phyloP scores from a whole-genome alignment of 495 filamentous ascomycete genomes.

The Hypomontagnella monticulosa region DNA sequence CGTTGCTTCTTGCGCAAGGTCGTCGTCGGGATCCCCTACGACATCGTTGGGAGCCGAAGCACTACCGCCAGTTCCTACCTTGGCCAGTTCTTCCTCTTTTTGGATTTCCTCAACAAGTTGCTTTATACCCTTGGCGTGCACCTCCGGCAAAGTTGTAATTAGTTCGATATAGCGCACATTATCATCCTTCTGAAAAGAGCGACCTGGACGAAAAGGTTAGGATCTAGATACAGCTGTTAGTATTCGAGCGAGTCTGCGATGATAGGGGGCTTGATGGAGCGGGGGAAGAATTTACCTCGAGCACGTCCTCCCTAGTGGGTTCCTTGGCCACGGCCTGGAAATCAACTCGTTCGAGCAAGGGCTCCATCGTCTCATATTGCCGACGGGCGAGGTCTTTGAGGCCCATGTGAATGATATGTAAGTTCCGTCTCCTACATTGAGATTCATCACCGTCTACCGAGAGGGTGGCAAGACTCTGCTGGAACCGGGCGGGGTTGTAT shows the following conservation, averaged over 20 bases:
- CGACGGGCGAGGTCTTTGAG: slow-evolving; percentile 38
- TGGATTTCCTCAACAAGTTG: slow-evolving; percentile 38
- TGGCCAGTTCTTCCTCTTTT: slow-evolving; percentile 13
- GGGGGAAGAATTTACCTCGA: slow-evolving; percentile 36
- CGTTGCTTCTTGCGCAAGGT: slow-evolving; percentile 45
- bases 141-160: slow-evolving; percentile 28
- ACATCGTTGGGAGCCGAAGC: slow-evolving; percentile 6
- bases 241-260: background rate
- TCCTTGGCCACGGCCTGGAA: slow-evolving; percentile 42
- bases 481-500: slow-evolving; percentile 73
- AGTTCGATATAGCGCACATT: slow-evolving; percentile 35
- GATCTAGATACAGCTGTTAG: slow-evolving; percentile 32
- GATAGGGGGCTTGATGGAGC: background rate
- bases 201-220: slow-evolving; percentile 38
- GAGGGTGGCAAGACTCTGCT: slow-evolving; percentile 52
- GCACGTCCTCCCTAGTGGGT: slow-evolving; percentile 39
- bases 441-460: slow-evolving; percentile 28
- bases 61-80: slow-evolving; percentile 21
- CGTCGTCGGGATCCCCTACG: slow-evolving; percentile 25
- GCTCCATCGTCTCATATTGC: slow-evolving; percentile 36
- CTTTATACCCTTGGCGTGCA: too few species aligned
- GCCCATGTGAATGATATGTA: slow-evolving; percentile 45
- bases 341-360: slow-evolving; percentile 39
- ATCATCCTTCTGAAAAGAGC: slow-evolving; percentile 36
- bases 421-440: slow-evolving; percentile 34